Evolutionary conservation across 1,284 basidiomycete genomes (phyloP), one percentile per base, ranked within the genome.

Genomic region (Melampsora americana): DNA sequence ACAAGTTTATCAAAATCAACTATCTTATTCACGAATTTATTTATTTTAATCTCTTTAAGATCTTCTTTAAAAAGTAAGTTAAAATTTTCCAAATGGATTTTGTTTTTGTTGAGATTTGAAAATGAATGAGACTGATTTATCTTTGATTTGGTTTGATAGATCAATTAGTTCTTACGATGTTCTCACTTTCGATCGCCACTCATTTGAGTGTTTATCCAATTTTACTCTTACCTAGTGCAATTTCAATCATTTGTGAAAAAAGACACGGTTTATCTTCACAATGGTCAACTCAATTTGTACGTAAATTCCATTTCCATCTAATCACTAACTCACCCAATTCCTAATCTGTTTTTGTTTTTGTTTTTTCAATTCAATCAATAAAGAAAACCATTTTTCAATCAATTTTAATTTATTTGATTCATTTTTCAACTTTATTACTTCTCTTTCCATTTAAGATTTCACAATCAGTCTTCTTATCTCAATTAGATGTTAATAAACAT

Each of bases 171-270:
- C 83, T 85, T 5, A 83, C 89, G 0, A 85, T 92, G 48, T 83
- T 92, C 39, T 81, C 87, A 0, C 85, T 94, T 7, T 89, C 92
- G 0, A 82, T 92, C 46, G 85, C 90, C 2, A 83, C 88, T 0
- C 90, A 92, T 76, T 83, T 92, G 23, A 90, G 90, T 0, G 82
- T 91, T 30, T 90, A 92, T 42, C 89, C 90, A 0, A 77, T 88
- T 0, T 83, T 95, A 0, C 84, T 94, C 0, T 81, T 93, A 0
- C 85, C 70, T 26, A 65, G 60, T 32, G 50, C 60, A 26, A 72
- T 72, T 9, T 60, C n/a, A 2, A 72, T 71, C 42, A 44, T 71
- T 5, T 28, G 20, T 23, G 59, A 71, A 14, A 59, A 71, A 39
- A 14, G 35, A 18, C 50, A 20, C 11, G 6, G 5, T 71, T 60